Base-by-base conservation (phyloP, 1,284 basidiomycete genomes). In the Coniferiporia weirii region DNA sequence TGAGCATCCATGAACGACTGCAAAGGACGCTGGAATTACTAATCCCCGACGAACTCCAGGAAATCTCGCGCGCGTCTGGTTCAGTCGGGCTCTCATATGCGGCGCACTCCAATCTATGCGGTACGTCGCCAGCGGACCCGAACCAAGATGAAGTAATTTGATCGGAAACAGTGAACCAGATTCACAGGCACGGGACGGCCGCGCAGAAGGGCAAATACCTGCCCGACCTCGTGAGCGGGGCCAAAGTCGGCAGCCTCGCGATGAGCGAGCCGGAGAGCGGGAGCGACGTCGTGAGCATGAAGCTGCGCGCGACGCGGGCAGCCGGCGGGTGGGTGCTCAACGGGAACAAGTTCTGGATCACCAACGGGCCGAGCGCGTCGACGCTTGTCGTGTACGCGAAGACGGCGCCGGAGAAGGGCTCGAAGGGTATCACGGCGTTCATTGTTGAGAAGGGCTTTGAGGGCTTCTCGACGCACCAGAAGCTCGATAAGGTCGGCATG, bases 281-380 rank as follows among this genome's bases (percentile, higher is more conserved):
- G 51, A 94, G 91, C 67, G 95, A 98, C 72, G 94, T 98, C 20
- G 86, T 97, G 20, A 91, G 88, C 67, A 98, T 97, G 95, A 81
- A 79, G 66, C 77, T 94, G 52, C 84, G 80, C 56, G 94, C 93
- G 15, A 84, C 87, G 62, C 89, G 88, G 72, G 79, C 89, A 38
- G 76, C 84, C 17, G 89, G 85, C 44, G 85, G 88, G 46, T 97
- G 84, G 77, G 76, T 80, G 60, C 71, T 97, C 64, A 96, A 92
- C 67, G 95, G 95, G 1, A 92, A 86, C 67, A 98, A 97, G 73
- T 93, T 94, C 75, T 97, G 94, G 93, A 98, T 98, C 70, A 98
- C 95, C 34, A 98, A 98, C 70, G 93, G 94, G 3, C 93, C 95
- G 1, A 78, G 87, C 27, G 91, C 95, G 1, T 90, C 88, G 10